Base-by-base conservation (phyloP, 2,329 filamentous ascomycete genomes). In the Sporothrix curviconia region DNA sequence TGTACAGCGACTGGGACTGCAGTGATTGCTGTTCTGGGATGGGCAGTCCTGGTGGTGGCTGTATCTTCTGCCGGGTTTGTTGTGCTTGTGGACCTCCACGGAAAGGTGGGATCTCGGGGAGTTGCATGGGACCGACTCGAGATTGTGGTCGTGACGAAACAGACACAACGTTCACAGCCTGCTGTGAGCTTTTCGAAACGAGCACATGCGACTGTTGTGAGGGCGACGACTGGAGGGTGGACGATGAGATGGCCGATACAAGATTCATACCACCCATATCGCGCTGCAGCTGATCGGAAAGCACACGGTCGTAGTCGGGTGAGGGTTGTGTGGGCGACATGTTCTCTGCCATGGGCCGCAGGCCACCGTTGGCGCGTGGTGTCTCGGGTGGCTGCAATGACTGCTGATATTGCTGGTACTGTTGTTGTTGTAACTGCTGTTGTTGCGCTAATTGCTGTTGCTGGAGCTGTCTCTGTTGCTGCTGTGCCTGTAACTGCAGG, bases 211-310 rank as follows among this genome's bases (percentile, higher is more conserved):
- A 28, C 22, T 55, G 49, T 28, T 40, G 34, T n/a, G n/a, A n/a
- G n/a, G n/a, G n/a, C n/a, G n/a, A n/a, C 12, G 11, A 11, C 11
- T 32, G 28, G 28, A 11, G 28, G 11, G 58, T 34, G 1, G 51
- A 56, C 1, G 58, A 61, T 1, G 54, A 54, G 32, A 73, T 69
- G 14, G 71, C 70, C 2, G 70, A 61, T 7, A 70, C 71, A 44
- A 86, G 69, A 56, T 79, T 82, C 62, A 86, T 71, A 62, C 76
- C 75, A 30, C 75, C 75, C 73, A 86, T 80, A 61, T 86, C 84
- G 58, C 78, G 78, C 62, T 82, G 81, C n/a, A 87, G 69, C 66
- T 87, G 82, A 39, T 82, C 78, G 60, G 84, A 83, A 42, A 85
- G 68, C 42, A 79, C 77, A 46, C 76, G 74, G 63, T 86, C 83